phyloP scores from a whole-genome alignment of 139 green algal species.

The Diplosphaera chodatii region DNA sequence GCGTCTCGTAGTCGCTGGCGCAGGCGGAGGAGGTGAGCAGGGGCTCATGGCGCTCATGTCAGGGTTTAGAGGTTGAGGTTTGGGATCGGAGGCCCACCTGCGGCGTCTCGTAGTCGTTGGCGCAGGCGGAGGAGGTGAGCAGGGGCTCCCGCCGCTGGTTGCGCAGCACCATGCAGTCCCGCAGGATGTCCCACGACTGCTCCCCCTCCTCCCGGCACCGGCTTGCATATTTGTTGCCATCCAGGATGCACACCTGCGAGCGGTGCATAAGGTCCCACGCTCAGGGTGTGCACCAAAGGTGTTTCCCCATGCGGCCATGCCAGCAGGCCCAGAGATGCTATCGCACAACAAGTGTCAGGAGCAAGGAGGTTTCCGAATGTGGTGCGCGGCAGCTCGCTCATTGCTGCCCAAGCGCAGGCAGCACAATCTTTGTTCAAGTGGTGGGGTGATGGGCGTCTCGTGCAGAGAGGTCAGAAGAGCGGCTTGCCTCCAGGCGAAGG shows the following conservation, averaged over 20 bases:
- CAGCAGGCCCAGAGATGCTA: too few relatives aligned
- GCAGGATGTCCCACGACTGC: conserved; percentile 19
- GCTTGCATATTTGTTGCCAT: conserved; percentile 26
- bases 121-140: conserved; percentile 3
- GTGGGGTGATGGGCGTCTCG: background rate
- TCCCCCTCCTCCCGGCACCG: conserved; percentile 17
- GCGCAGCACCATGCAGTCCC: conserved; percentile 23
- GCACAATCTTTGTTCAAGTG: too few relatives aligned
- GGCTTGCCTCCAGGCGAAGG: conserved; percentile 10
- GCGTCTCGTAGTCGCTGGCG: conserved; percentile 5
- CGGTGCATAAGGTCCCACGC: too few relatives aligned
- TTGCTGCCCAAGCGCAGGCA: too few relatives aligned
- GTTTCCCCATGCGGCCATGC: too few relatives aligned
- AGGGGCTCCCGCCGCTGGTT: conserved; percentile 26
- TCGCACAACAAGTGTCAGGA: too few relatives aligned
- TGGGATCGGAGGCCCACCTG: conserved; percentile 6
- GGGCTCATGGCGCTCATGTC: conserved; percentile 13
- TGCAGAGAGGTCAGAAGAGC: too few relatives aligned
- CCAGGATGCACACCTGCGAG: conserved; percentile 21
- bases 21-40: conserved; percentile 9
- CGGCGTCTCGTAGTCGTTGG: conserved; percentile 7
- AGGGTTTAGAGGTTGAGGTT: too few relatives aligned
- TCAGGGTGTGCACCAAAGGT: too few relatives aligned
- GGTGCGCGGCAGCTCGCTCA: too few relatives aligned
- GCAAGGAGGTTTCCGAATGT: too few relatives aligned